These are phyloP conservation scores for Diplodia intermedia DNA, from an alignment of 2,329 filamentous ascomycete species.

Conservation along the genomic window DNA sequence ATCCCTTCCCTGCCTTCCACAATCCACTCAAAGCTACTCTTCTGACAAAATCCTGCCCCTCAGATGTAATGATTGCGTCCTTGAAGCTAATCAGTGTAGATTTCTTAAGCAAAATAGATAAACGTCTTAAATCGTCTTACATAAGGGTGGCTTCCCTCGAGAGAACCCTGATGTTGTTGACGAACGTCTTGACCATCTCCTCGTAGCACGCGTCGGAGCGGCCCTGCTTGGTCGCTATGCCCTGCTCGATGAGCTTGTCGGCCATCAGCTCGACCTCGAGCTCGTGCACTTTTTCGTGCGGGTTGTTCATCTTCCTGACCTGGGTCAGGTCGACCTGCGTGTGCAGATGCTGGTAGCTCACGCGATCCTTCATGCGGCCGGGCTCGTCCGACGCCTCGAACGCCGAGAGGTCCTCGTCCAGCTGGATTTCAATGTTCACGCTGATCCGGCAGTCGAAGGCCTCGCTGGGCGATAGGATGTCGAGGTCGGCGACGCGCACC, in stretches of 20 bases:
- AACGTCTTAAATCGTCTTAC: neutral
- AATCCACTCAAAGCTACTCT: neutral
- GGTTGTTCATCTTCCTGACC: conserved; percentile 66
- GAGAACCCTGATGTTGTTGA: conserved; percentile 74
- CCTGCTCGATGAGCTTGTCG: conserved; percentile 69
- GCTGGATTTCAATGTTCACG: conserved; percentile 92
- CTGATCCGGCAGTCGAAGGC: conserved; percentile 92
- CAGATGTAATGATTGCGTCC: neutral
- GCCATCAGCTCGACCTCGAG: conserved; percentile 79
- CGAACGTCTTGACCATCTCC: conserved; percentile 72
- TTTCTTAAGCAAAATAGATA: neutral
- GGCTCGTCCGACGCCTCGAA: conserved; percentile 49
- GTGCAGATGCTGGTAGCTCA: conserved; percentile 83
- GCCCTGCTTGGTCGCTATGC: conserved; percentile 63
- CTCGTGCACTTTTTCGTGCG: conserved; percentile 73
- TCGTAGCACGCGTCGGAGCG: conserved; percentile 59
- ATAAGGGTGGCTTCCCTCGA: conserved; percentile 29
- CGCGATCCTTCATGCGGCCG: conserved; percentile 83
- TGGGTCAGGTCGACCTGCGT: conserved; percentile 95
- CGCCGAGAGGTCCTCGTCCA: conserved; percentile 59
- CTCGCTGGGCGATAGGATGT: conserved; percentile 78
- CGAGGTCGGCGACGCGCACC: conserved; percentile 83
- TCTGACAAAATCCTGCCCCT: neutral
- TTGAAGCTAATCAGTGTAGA: neutral
- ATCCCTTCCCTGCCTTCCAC: neutral